These are phyloP conservation scores for Ceratocystiopsis minuta DNA, from an alignment of 2,329 filamentous ascomycete genomes.

Conservation along the genomic window DNA sequence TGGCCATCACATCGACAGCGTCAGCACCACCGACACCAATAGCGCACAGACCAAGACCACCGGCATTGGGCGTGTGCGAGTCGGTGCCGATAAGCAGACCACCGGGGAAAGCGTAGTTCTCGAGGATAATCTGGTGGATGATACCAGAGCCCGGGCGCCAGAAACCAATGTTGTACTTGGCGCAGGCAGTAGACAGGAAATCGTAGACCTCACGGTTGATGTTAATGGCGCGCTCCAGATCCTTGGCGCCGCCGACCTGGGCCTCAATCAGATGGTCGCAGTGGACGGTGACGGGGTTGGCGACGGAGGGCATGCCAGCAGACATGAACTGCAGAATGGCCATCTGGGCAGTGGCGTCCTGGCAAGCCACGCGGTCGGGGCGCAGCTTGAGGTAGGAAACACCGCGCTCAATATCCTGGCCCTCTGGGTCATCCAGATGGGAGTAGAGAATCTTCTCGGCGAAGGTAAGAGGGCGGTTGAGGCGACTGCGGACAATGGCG, in stretches of 20 bases:
- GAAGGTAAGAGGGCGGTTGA: constrained; percentile 86
- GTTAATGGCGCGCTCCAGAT: constrained; percentile 72
- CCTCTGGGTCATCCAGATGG: constrained; percentile 90
- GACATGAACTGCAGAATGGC: constrained; percentile 99
- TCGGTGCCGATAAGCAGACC: constrained; percentile 91
- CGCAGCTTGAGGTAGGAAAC: constrained; percentile 91
- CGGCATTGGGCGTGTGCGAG: constrained; percentile 92
- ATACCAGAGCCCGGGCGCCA: constrained; percentile 98
- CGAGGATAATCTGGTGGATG: constrained; percentile 95
- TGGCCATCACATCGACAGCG: constrained; percentile 95
- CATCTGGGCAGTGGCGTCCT: constrained; percentile 99
- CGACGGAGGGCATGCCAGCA: constrained; percentile 86
- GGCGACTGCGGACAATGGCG: constrained; percentile 66
- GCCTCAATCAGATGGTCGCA: constrained; percentile 99
- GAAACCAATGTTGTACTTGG: constrained; percentile 99
- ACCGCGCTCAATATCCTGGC: constrained; percentile 91
- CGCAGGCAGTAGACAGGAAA: constrained; percentile 82
- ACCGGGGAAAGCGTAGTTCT: constrained; percentile 99
- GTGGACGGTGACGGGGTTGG: constrained; percentile 90
- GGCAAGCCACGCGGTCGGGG: constrained; percentile 94
- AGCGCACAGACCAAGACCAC: constrained; percentile 84
- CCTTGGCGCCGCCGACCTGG: constrained; percentile 80
- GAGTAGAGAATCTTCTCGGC: constrained; percentile 99
- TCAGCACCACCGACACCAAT: constrained; percentile 98
- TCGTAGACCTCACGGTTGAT: constrained; percentile 99